Conservation (phyloP, 2,329 filamentous ascomycete species). For the Epichloe amarillans region DNA sequence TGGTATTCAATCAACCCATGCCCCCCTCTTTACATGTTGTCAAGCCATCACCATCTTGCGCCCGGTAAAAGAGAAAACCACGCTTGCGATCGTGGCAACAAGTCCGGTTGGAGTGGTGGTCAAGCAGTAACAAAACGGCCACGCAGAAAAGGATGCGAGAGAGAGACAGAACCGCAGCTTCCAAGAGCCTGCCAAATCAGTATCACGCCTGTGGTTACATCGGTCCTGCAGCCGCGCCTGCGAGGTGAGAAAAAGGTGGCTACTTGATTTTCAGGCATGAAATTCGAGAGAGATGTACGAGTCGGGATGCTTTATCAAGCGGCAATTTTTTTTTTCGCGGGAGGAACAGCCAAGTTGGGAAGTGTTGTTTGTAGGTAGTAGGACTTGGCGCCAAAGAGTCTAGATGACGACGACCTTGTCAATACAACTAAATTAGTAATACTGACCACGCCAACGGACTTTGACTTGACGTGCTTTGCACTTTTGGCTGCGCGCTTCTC, state of each 20-base stretch:
- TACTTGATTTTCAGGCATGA: too few species aligned
- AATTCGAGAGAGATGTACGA: background rate
- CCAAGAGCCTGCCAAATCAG: background rate
- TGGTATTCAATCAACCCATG: background rate
- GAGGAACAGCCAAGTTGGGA: too few species aligned
- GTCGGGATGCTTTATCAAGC: too few species aligned
- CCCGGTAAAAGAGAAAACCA: background rate
- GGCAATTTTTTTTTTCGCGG: too few species aligned
- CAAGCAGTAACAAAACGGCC: background rate
- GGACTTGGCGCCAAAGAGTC: too few species aligned
- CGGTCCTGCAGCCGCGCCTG: background rate
- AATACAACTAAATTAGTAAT: too few species aligned
- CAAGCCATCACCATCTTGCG: background rate
- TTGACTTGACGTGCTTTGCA: too few species aligned
- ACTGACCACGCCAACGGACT: too few species aligned
- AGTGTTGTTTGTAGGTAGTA: too few species aligned
- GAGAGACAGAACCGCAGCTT: background rate
- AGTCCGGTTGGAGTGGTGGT: background rate
- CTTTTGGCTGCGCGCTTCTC: too few species aligned
- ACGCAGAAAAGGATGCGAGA: background rate
- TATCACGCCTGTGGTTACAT: background rate
- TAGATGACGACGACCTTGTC: too few species aligned
- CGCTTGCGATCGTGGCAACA: background rate
- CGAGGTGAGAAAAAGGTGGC: background rate
- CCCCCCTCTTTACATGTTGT: too few species aligned